phyloP scores from a whole-genome alignment of 495 filamentous ascomycete species.

The Aspergillus bertholletiae region DNA sequence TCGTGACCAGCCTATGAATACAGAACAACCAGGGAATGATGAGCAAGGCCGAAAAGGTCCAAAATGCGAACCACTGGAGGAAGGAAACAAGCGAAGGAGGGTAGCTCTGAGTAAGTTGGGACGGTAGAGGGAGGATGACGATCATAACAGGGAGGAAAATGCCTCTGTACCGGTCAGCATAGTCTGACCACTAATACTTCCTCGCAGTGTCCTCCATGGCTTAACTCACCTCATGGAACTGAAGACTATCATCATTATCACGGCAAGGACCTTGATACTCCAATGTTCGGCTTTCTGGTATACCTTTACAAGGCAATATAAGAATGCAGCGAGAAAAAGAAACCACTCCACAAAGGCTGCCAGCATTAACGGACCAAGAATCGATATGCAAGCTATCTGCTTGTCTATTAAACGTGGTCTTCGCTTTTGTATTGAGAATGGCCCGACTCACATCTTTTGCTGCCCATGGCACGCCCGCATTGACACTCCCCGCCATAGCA shows the following conservation, averaged over 20 bases:
- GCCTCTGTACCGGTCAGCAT: slow-evolving; percentile 45
- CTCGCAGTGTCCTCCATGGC: background rate
- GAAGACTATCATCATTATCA: slow-evolving; percentile 73
- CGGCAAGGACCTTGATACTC: slow-evolving; percentile 71
- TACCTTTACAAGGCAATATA: slow-evolving; percentile 88
- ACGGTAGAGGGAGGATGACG: slow-evolving; percentile 84
- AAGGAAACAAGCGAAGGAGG: slow-evolving; percentile 61
- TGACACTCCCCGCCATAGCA: slow-evolving; percentile 6
- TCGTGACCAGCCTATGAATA: slow-evolving; percentile 83
- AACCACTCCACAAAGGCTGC: slow-evolving; percentile 92
- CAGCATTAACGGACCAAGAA: slow-evolving; percentile 78
- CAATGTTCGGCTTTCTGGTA: slow-evolving; percentile 87
- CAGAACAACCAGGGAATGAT: slow-evolving; percentile 92
- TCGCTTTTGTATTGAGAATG: background rate
- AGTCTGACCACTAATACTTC: background rate
- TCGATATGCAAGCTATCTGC: slow-evolving; percentile 76
- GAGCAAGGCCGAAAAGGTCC: slow-evolving; percentile 82
- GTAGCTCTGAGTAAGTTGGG: slow-evolving; percentile 64
- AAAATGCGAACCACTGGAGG: slow-evolving; percentile 96
- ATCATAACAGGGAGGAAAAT: slow-evolving; percentile 94
- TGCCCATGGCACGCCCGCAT: slow-evolving; percentile 46
- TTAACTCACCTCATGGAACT: slow-evolving; percentile 63
- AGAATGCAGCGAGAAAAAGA: slow-evolving; percentile 85
- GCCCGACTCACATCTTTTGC: slow-evolving; percentile 60
- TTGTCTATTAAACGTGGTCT: slow-evolving; percentile 10